Evolutionary conservation across 768 basidiomycete species (phyloP).

Genomic region (Panellus pusillus): DNA sequence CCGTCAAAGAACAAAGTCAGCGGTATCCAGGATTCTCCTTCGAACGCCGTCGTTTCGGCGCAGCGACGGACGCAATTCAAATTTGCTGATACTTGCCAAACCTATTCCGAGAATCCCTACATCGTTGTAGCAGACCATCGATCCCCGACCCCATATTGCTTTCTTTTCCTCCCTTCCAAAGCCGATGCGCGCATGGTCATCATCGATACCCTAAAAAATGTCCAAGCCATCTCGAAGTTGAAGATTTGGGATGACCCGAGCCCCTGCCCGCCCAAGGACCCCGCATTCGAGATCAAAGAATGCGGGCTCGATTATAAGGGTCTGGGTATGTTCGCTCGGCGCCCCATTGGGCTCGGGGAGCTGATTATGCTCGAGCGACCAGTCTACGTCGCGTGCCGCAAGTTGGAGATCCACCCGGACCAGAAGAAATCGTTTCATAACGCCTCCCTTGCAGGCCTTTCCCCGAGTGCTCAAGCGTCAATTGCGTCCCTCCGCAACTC

Average conservation of each 20-base stretch:
- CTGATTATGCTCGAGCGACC: slow-evolving; percentile 20
- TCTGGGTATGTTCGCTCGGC: slow-evolving; percentile 17
- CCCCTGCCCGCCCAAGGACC: background rate
- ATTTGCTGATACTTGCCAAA: too few species aligned
- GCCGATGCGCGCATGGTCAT: slow-evolving; percentile 6
- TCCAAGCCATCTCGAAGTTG: slow-evolving; percentile 7
- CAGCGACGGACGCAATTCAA: too few species aligned
- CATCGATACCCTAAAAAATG: slow-evolving; percentile 3
- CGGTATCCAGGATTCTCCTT: background rate
- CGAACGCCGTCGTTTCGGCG: too few species aligned
- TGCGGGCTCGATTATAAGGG: slow-evolving; percentile 9
- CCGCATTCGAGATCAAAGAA: slow-evolving; percentile 6
- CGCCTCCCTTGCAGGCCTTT: slow-evolving; percentile 9
- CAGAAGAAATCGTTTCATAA: slow-evolving; percentile 2
- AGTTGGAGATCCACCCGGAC: background rate
- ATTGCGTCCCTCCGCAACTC: slow-evolving; percentile 13
- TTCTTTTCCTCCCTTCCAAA: slow-evolving; percentile 10
- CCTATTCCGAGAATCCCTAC: background rate
- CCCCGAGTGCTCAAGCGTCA: slow-evolving; percentile 3
- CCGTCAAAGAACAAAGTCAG: background rate
- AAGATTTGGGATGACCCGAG: background rate
- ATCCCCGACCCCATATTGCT: background rate
- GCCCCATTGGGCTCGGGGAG: slow-evolving; percentile 12
- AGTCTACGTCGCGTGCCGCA: slow-evolving; percentile 6
- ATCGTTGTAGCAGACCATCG: slow-evolving; percentile 9